Conservation (phyloP, 192 early-diverging fungal genomes). For the Coemansia sp. region DNA sequence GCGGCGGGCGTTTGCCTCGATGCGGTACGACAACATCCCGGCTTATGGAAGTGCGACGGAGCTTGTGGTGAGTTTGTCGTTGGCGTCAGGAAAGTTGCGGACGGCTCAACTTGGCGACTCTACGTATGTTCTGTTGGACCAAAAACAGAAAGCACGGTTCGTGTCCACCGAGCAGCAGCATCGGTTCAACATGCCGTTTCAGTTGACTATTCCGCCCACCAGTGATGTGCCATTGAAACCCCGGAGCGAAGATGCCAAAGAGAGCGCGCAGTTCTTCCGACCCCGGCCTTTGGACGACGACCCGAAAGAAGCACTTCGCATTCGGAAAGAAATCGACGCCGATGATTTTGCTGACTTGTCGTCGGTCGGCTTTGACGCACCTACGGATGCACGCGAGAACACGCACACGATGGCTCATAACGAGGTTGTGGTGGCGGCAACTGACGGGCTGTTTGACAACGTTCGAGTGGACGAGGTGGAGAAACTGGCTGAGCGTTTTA, state of each 20-base stretch:
- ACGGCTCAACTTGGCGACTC: constrained; percentile 52
- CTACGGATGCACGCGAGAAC: constrained; percentile 29
- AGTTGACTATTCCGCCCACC: constrained; percentile 45
- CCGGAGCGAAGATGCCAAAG: constrained; percentile 1
- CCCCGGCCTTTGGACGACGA: constrained; percentile 14
- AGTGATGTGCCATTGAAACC: constrained; percentile 8
- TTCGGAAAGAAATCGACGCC: constrained; percentile 14
- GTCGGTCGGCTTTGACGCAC: constrained; percentile 37
- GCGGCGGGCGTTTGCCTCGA: constrained; percentile 41
- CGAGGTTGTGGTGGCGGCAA: constrained; percentile 46
- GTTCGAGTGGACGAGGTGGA: constrained; percentile 48
- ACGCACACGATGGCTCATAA: constrained; percentile 25
- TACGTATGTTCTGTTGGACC: constrained; percentile 36
- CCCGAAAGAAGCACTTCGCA: background rate
- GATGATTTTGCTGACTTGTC: constrained; percentile 41
- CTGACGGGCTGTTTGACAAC: constrained; percentile 54
- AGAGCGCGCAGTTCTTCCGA: constrained; percentile 42
- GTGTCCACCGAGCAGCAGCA: constrained; percentile 51
- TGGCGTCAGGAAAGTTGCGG: constrained; percentile 25
- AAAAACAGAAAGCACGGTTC: constrained; percentile 21
- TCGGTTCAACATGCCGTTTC: constrained; percentile 52
- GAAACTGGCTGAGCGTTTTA: constrained; percentile 40
- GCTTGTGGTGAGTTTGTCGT: constrained; percentile 31
- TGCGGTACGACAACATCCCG: constrained; percentile 35
- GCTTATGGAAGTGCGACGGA: constrained; percentile 47